These are phyloP conservation scores for Teratosphaeriaceae sp. DNA, from an alignment of 2,329 filamentous ascomycete species.

Conservation along the genomic window DNA sequence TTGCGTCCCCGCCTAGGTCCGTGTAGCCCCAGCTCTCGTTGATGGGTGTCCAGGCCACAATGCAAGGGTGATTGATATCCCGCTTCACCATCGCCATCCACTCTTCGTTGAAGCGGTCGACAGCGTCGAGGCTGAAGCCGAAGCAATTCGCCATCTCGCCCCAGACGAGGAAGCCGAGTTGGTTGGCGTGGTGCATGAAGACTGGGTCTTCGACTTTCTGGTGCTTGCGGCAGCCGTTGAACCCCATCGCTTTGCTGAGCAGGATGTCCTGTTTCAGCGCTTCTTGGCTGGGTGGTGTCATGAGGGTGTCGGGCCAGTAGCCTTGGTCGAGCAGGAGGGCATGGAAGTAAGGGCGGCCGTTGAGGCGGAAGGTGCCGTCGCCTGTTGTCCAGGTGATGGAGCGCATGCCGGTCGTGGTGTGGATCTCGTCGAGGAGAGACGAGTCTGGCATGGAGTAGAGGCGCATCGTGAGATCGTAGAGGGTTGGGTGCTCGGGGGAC, in stretches of 20 bases:
- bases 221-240: constrained; percentile 60
- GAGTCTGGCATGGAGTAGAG: constrained; percentile 40
- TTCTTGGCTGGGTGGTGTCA: constrained; percentile 49
- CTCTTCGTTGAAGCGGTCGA: constrained; percentile 55
- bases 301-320: constrained; percentile 56
- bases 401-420: constrained; percentile 56
- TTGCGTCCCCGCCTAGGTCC: constrained; percentile 47
- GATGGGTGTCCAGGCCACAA: constrained; percentile 61
- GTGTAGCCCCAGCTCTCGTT: constrained; percentile 61
- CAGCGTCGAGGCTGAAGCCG: constrained; percentile 53
- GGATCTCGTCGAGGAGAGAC: constrained; percentile 48
- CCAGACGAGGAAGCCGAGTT: constrained; percentile 57
- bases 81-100: constrained; percentile 58
- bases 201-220: constrained; percentile 57
- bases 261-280: constrained; percentile 47
- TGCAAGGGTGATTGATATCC: constrained; percentile 59
- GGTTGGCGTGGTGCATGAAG: constrained; percentile 57
- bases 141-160: constrained; percentile 61
- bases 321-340: constrained; percentile 55
- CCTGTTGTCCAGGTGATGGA: constrained; percentile 53
- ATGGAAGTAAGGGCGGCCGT: constrained; percentile 55
- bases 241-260: constrained; percentile 53
- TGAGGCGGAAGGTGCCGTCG: constrained; percentile 54
- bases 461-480: constrained; percentile 51
- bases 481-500: constrained; percentile 52